These are phyloP conservation scores for Flaveria linearis DNA, from an alignment of 129 eudicot genomes.

Conservation along the genomic window DNA sequence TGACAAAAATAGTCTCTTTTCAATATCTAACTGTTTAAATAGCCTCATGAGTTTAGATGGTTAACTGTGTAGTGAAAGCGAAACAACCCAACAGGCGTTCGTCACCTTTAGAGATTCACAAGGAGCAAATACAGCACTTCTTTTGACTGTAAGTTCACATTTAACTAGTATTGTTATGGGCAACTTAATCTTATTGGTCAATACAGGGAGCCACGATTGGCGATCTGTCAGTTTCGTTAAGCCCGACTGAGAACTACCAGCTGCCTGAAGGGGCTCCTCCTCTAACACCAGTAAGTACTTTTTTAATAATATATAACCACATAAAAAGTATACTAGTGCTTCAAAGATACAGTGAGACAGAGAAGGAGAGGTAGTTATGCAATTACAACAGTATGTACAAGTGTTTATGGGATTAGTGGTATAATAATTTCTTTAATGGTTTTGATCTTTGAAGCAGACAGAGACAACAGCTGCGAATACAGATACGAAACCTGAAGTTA, in stretches of 20 bases:
- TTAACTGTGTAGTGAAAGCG: conserved; percentile 48
- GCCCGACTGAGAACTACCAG: conserved; percentile 47
- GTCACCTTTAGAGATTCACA: conserved; percentile 61
- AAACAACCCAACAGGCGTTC: conserved; percentile 43
- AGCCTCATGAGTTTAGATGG: conserved; percentile 17
- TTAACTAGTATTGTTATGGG: background rate
- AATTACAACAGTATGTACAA: background rate
- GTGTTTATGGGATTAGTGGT: too few relatives aligned
- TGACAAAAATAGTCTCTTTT: background rate
- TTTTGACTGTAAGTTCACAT: conserved; percentile 45
- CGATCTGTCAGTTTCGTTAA: conserved; percentile 40
- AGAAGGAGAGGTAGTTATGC: too few relatives aligned
- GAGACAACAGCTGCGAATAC: conserved; percentile 21
- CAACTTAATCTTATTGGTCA: background rate
- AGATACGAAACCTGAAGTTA: conserved; percentile 15
- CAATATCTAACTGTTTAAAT: conserved; percentile 3
- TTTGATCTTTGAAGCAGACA: conserved; percentile 18
- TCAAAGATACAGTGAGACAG: too few relatives aligned
- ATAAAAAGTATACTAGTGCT: too few relatives aligned
- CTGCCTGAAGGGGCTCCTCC: conserved; percentile 65
- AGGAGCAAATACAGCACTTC: conserved; percentile 64
- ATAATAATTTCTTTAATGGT: too few relatives aligned
- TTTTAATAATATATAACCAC: background rate
- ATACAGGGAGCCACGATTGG: conserved; percentile 62
- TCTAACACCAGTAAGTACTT: conserved; percentile 29